Evolutionary conservation across 768 basidiomycete genomes (phyloP).

Genomic region (Termitomyces sp.): DNA sequence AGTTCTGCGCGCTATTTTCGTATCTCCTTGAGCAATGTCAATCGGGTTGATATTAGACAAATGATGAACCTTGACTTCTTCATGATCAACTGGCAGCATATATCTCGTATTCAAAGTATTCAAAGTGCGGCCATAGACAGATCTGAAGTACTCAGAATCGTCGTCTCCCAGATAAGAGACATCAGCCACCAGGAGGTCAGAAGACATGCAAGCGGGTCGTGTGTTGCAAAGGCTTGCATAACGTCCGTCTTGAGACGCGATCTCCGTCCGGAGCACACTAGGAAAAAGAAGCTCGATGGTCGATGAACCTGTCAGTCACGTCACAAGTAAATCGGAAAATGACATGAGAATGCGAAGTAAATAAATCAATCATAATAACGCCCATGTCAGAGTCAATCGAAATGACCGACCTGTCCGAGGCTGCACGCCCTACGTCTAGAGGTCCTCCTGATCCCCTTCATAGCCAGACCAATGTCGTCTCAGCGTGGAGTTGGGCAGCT

Average conservation of each 20-base stretch:
- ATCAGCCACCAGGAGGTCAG: slow-evolving; percentile 11
- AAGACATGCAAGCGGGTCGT: slow-evolving; percentile 17
- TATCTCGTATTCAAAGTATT: slow-evolving; percentile 52
- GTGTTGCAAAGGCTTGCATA: not conserved
- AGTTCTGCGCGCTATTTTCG: slow-evolving; percentile 49
- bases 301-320: not conserved
- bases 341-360: not conserved
- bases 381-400: slow-evolving; percentile 13
- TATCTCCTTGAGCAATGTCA: not conserved
- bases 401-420: slow-evolving; percentile 9
- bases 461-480: slow-evolving; percentile 12
- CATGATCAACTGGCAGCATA: slow-evolving; percentile 60
- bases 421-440: not conserved
- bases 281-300: not conserved
- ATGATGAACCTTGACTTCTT: slow-evolving; percentile 46
- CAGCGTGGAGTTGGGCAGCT: slow-evolving; percentile 24
- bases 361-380: not conserved
- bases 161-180: slow-evolving; percentile 28
- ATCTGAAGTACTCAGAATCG: slow-evolving; percentile 48
- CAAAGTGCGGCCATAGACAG: slow-evolving; percentile 46
- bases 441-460: not conserved
- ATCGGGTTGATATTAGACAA: not conserved
- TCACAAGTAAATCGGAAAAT: not conserved
- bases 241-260: not conserved
- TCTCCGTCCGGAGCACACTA: not conserved